Conservation (phyloP, 2,329 filamentous ascomycete genomes). For the Talaromyces rugulosus region DNA sequence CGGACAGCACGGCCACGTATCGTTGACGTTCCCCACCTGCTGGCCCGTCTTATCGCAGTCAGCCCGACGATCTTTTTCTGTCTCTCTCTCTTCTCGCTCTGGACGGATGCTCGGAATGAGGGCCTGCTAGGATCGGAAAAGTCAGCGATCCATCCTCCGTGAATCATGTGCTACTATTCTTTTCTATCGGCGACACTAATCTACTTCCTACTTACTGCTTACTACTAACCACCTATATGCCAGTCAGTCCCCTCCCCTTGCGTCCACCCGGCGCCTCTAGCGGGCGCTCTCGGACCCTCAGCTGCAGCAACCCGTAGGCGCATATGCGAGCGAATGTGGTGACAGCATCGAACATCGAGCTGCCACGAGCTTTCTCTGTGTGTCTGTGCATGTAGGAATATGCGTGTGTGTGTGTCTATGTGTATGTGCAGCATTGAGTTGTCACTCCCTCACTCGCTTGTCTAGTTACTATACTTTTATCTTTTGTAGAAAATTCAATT, state of each 20-base stretch:
- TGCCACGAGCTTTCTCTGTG: slow-evolving; percentile 4
- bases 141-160: too few species aligned
- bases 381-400: not conserved
- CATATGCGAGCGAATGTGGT: slow-evolving; percentile 23
- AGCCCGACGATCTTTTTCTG: slow-evolving; percentile 1
- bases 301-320: slow-evolving; percentile 23
- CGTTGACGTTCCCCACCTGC: not conserved
- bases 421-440: not conserved
- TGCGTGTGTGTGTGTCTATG: not conserved
- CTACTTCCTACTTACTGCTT: too few species aligned
- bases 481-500: not conserved
- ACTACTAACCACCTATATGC: not conserved
- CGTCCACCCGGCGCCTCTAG: not conserved
- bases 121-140: too few species aligned
- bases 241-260: slow-evolving; percentile 1
- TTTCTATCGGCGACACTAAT: not conserved
- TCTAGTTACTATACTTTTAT: too few species aligned
- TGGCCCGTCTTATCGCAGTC: not conserved
- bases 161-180: not conserved
- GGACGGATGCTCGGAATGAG: too few species aligned
- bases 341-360: slow-evolving; percentile 11
- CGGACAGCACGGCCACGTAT: slow-evolving; percentile 11
- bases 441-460: too few species aligned
- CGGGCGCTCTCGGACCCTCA: slow-evolving; percentile 13
- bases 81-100: not conserved